Evolutionary conservation across 2,329 filamentous ascomycete genomes (phyloP).

Genomic region (Didymellaceae sp.): DNA sequence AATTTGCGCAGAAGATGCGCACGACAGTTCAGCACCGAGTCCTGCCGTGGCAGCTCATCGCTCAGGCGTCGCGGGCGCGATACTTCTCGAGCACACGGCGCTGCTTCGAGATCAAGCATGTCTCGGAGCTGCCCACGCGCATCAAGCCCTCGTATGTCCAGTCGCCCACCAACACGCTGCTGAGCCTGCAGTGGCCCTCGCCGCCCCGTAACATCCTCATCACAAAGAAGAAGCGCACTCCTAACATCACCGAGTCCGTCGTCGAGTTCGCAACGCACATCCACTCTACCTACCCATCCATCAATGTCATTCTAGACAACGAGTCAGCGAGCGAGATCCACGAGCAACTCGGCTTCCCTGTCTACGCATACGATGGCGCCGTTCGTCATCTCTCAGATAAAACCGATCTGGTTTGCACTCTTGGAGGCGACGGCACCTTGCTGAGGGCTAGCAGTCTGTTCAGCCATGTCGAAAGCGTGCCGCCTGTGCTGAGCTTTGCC

Average conservation of each 20-base stretch:
- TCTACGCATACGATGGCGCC: conserved; percentile 55
- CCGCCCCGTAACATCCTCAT: conserved; percentile 73
- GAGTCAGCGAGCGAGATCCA: conserved; percentile 76
- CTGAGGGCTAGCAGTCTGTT: conserved; percentile 86
- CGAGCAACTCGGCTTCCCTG: conserved; percentile 71
- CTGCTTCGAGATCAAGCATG: conserved; percentile 33
- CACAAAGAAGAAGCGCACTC: conserved; percentile 69
- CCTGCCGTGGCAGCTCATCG: conserved; percentile 34
- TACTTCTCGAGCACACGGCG: conserved; percentile 36
- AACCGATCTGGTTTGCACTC: conserved; percentile 85
- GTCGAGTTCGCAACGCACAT: conserved; percentile 72
- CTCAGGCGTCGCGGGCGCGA: conserved; percentile 7
- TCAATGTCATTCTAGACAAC: conserved; percentile 83
- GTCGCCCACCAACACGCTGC: conserved; percentile 64
- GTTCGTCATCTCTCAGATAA: conserved; percentile 67
- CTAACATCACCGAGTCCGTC: conserved; percentile 61
- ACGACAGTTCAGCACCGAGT: conserved; percentile 26
- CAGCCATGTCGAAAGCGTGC: conserved; percentile 79
- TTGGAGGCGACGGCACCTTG: conserved; percentile 93
- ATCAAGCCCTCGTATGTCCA: conserved; percentile 54
- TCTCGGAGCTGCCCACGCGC: conserved; percentile 45
- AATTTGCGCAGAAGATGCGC: background rate
- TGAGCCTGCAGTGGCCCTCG: conserved; percentile 71
- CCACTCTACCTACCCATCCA: conserved; percentile 76
- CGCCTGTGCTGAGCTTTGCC: conserved; percentile 91